phyloP scores from a whole-genome alignment of 805 yeast genomes.

The Nakazawaea holstii region DNA sequence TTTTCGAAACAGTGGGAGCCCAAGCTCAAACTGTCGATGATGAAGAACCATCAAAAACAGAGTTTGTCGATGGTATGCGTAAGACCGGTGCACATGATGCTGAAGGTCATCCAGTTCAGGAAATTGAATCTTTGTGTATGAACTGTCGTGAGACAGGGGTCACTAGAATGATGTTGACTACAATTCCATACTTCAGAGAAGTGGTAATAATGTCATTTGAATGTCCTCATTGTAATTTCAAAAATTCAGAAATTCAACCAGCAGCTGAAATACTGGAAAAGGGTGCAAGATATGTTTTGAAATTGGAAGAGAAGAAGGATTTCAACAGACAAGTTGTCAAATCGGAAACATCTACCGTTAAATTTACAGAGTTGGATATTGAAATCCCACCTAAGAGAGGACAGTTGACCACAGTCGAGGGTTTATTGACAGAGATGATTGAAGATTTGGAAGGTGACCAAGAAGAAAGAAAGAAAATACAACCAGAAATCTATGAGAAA shows the following conservation, averaged over 20 bases:
- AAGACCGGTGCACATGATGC: conserved; percentile 77
- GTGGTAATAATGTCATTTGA: conserved; percentile 90
- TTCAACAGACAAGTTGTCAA: conserved; percentile 89
- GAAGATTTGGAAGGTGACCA: conserved; percentile 80
- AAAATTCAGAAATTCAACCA: conserved; percentile 92
- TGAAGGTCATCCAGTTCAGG: conserved; percentile 92
- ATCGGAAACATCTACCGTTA: conserved; percentile 78
- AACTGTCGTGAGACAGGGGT: conserved; percentile 84
- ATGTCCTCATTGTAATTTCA: conserved; percentile 92
- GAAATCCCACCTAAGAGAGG: conserved; percentile 97
- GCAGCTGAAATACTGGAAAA: conserved; percentile 88
- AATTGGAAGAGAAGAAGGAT: conserved; percentile 64
- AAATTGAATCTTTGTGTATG: conserved; percentile 93
- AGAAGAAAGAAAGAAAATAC: conserved; percentile 64
- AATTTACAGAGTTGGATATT: conserved; percentile 77
- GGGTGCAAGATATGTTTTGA: conserved; percentile 70
- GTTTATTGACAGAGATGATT: conserved; percentile 76
- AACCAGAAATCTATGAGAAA: conserved; percentile 71
- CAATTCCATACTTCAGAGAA: conserved; percentile 89
- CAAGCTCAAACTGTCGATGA: conserved; percentile 43
- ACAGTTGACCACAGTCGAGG: conserved; percentile 89
- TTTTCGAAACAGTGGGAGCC: conserved; percentile 58
- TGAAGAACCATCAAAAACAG: conserved; percentile 24
- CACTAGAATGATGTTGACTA: conserved; percentile 78
- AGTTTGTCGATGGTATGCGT: conserved; percentile 33